Percentiles rank a stretch among this genome's conserved stretches.
These are phyloP conservation scores for Crucihimalaya himalaica DNA, from an alignment of 345 rosid species.

Conservation along the genomic window DNA sequence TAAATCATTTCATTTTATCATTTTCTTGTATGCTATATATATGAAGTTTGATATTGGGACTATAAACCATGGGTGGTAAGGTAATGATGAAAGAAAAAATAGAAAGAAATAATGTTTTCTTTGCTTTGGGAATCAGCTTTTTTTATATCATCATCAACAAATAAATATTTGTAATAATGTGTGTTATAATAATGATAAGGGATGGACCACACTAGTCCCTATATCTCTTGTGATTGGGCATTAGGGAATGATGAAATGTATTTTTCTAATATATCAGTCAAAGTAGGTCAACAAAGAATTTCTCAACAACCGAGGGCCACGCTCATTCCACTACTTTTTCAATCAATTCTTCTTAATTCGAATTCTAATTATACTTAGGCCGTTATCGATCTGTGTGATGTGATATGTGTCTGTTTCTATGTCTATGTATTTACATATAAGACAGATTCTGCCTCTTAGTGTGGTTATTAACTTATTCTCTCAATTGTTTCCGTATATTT, in stretches of 20 bases:
- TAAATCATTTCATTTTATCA: background rate
- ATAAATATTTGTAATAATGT: constrained; percentile 19
- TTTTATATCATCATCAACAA: constrained; percentile 15
- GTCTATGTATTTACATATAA: constrained; percentile 6
- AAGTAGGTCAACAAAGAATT: constrained; percentile 39
- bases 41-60: constrained; percentile 11
- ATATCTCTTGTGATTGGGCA: constrained; percentile 31
- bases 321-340: constrained; percentile 31
- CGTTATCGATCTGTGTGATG: constrained; percentile 35
- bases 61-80: constrained; percentile 19
- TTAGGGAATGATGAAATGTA: constrained; percentile 35
- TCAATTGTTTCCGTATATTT: background rate
- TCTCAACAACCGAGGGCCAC: constrained; percentile 41
- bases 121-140: constrained; percentile 38
- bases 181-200: constrained; percentile 30
- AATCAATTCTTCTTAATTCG: constrained; percentile 1
- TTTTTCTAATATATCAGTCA: constrained; percentile 36
- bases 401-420: background rate
- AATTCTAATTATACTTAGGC: background rate
- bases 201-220: constrained; percentile 41
- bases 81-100: constrained; percentile 36
- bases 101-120: constrained; percentile 6
- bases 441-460: constrained; percentile 29
- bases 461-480: background rate
- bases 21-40: background rate